Evolutionary conservation across 2,329 filamentous ascomycete species (phyloP).

Genomic region (Fusarium avenaceum): DNA sequence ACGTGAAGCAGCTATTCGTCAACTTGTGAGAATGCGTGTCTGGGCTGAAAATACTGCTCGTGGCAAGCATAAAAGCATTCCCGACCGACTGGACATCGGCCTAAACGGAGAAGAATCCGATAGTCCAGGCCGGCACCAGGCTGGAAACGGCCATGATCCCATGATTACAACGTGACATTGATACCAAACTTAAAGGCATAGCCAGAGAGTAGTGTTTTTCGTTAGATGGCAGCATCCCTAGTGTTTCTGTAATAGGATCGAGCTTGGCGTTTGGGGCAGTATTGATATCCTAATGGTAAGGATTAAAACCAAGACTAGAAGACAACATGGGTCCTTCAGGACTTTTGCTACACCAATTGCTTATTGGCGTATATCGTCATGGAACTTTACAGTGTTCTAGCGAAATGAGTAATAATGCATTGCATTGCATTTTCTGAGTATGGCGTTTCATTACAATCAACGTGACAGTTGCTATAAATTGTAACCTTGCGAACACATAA

Average conservation of each 20-base stretch:
- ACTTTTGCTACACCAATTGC: slow-evolving; percentile 19
- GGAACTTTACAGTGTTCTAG: not conserved
- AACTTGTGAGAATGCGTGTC: slow-evolving; percentile 82
- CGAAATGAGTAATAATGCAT: slow-evolving; percentile 9
- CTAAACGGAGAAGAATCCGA: slow-evolving; percentile 55
- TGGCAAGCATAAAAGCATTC: slow-evolving; percentile 51
- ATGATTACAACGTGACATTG: slow-evolving; percentile 65
- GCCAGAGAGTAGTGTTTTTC: slow-evolving; percentile 31
- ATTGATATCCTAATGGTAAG: slow-evolving; percentile 28
- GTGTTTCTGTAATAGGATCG: slow-evolving; percentile 18
- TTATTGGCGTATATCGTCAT: not conserved
- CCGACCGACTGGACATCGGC: slow-evolving; percentile 56
- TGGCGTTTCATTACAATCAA: not conserved
- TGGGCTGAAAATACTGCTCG: slow-evolving; percentile 82
- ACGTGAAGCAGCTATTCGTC: slow-evolving; percentile 84
- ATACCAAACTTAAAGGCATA: slow-evolving; percentile 18
- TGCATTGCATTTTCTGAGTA: not conserved
- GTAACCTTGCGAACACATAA: not conserved
- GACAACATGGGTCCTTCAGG: slow-evolving; percentile 32
- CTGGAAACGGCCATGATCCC: slow-evolving; percentile 62
- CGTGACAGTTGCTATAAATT: not conserved
- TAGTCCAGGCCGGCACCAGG: slow-evolving; percentile 40
- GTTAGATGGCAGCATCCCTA: slow-evolving; percentile 30
- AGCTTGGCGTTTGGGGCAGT: slow-evolving; percentile 44
- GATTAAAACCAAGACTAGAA: slow-evolving; percentile 27